Conservation (phyloP, 345 rosid genomes). For the Toxicodendron radicans region DNA sequence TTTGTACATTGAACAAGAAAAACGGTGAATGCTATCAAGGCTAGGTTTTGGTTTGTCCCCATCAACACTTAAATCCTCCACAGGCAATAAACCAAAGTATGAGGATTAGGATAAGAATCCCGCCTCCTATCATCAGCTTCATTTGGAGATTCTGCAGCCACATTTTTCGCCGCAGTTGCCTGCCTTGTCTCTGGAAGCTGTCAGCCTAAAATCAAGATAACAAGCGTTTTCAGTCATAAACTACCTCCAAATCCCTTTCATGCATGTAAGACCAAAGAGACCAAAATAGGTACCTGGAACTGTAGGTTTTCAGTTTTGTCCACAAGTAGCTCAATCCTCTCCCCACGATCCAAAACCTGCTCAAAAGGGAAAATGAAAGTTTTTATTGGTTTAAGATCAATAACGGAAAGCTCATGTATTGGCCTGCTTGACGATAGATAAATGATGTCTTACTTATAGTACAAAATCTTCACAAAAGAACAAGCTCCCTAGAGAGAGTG, state of each 20-base stretch:
- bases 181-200: conserved; percentile 96
- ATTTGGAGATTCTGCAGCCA: conserved; percentile 88
- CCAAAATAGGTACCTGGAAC: conserved; percentile 57
- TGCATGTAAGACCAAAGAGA: neutral
- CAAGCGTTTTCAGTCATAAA: neutral
- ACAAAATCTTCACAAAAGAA: neutral
- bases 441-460: neutral
- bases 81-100: conserved; percentile 72
- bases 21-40: neutral
- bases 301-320: conserved; percentile 89
- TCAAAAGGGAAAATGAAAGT: neutral
- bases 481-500: neutral
- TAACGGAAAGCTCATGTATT: neutral
- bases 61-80: conserved; percentile 71
- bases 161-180: conserved; percentile 91
- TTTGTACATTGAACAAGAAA: conserved; percentile 7
- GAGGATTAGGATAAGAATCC: conserved; percentile 48
- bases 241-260: neutral
- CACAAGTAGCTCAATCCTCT: conserved; percentile 89
- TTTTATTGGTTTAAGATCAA: neutral
- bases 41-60: too few species aligned
- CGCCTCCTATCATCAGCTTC: conserved; percentile 86
- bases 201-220: conserved; percentile 55
- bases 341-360: conserved; percentile 96
- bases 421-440: neutral